Conservation (phyloP, 345 rosid species). For the Erodium maritimum region DNA sequence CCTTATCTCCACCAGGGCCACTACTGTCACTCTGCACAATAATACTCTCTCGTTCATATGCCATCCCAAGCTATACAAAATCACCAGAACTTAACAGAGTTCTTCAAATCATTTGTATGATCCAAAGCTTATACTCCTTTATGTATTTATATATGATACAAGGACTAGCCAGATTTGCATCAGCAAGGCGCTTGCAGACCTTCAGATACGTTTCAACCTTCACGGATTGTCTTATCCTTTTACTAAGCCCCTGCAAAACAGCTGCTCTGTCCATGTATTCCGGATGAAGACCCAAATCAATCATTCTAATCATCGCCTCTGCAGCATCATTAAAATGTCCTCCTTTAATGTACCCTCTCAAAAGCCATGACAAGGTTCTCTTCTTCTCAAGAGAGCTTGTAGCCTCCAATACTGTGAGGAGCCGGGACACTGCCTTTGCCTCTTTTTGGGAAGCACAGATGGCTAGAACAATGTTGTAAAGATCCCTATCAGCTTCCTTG, state of each 20-base stretch:
- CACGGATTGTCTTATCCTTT: constrained; percentile 49
- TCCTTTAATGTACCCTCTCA: constrained; percentile 82
- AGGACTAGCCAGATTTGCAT: constrained; percentile 62
- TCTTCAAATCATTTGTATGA: constrained; percentile 54
- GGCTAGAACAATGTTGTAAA: constrained; percentile 69
- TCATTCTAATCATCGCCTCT: constrained; percentile 49
- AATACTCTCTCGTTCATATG: too few relatives aligned
- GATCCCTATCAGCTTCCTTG: constrained; percentile 68
- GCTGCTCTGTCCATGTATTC: constrained; percentile 78
- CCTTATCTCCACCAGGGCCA: too few relatives aligned
- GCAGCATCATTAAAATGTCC: constrained; percentile 75
- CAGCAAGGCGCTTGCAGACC: constrained; percentile 56
- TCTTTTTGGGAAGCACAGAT: constrained; percentile 84
- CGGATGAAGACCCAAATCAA: constrained; percentile 65
- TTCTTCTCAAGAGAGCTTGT: constrained; percentile 36
- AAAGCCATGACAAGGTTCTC: constrained; percentile 64
- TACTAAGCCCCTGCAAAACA: constrained; percentile 75
- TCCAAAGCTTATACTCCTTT: constrained; percentile 70
- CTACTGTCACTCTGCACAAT: too few relatives aligned
- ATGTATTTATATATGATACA: constrained; percentile 65
- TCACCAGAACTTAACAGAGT: too few relatives aligned
- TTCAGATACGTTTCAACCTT: constrained; percentile 47
- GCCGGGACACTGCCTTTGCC: constrained; percentile 37
- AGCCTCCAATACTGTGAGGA: constrained; percentile 46
- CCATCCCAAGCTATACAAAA: too few relatives aligned